These are phyloP conservation scores for Podospora pseudocomata DNA, from an alignment of 495 filamentous ascomycete species.

Conservation along the genomic window DNA sequence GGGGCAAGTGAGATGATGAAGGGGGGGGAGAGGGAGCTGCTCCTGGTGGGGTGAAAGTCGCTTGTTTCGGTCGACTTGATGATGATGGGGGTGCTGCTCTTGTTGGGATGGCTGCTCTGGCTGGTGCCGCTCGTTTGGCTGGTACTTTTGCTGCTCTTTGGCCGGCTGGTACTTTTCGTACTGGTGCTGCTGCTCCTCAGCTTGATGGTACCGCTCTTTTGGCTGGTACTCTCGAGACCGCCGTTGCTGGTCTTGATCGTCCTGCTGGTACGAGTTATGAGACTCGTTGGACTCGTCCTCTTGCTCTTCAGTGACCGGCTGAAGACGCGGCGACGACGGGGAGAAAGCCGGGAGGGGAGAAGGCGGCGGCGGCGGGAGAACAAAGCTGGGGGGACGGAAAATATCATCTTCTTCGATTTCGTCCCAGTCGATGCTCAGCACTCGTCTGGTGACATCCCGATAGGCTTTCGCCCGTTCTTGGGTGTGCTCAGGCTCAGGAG, in stretches of 20 bases:
- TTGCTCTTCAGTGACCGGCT: background rate
- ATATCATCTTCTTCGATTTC: constrained; percentile 9
- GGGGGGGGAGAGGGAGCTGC: no score
- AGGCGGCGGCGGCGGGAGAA: background rate
- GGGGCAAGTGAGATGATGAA: background rate
- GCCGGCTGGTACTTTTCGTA: no score
- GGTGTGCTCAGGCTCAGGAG: background rate
- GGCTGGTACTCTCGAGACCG: background rate
- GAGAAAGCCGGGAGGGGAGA: background rate
- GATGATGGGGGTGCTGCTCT: background rate
- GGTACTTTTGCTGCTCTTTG: no score
- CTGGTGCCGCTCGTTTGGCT: background rate
- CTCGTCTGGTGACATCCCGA: constrained; percentile 20
- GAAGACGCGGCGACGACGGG: background rate
- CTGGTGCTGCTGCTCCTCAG: no score
- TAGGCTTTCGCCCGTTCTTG: constrained; percentile 16
- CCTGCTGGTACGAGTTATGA: background rate
- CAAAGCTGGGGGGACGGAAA: background rate
- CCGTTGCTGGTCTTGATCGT: background rate
- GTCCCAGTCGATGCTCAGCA: constrained; percentile 23
- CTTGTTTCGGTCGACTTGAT: background rate
- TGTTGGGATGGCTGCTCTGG: background rate
- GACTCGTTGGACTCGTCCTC: background rate
- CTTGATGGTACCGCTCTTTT: background rate
- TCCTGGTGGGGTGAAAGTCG: background rate